Evolutionary conservation across 352 stramenopile genomes (phyloP), one percentile per base, ranked within the genome.

Genomic region (Globisporangium megalacanthum): DNA sequence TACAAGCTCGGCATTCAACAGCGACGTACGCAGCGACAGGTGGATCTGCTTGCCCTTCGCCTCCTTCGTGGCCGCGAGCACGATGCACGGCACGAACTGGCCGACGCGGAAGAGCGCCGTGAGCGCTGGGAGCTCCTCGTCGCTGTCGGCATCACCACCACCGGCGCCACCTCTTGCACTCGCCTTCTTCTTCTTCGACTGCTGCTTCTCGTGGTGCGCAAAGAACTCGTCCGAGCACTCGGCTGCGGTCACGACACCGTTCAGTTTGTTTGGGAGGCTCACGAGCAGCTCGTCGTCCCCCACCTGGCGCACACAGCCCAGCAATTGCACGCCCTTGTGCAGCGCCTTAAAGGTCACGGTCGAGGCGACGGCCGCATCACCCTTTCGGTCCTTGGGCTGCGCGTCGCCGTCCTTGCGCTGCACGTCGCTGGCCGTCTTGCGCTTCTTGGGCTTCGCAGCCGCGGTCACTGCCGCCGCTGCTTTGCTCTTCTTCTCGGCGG

Each of bases 181-280:
- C 29, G 31, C 25, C 47, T 75, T 67, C 20, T 75, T 68, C 45
- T 75, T 66, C 20, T 75, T 67, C 17, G 45, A 53, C 44, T 79
- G 45, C 29, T 64, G 37, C 42, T 58, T 57, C 37, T 68, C 41
- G 19, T 77, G 35, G 42, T 65, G 54, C 48, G 70, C 64, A 60
- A 77, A 64, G 52, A 93, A 89, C 64, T 92, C 83, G 64, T 95
- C 86, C 52, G 82, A 92, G 61, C 83, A 80, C 61, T 95, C 79
- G 48, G 76, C 66, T 10, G 84, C 55, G 19, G 77, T 58, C 46
- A 98, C 91, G 45, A 96, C 95, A 49, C 94, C 95, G 51, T 87
- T 97, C 56, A 98, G 82, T 52, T 97, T 96, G 74, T 97, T 98
- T 4, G 93, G 94, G 49, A 98, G 70, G 42, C 73, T 91, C 36